Evolutionary conservation across 768 basidiomycete genomes (phyloP).

Genomic region (Boletus huronensis): DNA sequence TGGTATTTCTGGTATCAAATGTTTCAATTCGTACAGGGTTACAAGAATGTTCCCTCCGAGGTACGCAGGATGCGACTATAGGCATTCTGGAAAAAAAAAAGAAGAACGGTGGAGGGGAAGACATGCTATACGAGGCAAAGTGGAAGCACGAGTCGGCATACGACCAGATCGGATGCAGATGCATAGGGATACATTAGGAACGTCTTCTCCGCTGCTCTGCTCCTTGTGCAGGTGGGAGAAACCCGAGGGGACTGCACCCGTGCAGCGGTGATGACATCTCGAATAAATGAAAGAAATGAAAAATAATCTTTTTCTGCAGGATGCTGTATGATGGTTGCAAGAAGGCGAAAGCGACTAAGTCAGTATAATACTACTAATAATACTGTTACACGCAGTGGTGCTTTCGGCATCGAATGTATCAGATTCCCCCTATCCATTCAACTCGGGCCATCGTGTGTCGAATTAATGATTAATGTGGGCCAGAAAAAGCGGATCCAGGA

Average conservation of each 20-base stretch:
- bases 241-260: conserved; percentile 23
- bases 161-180: conserved; percentile 21
- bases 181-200: conserved; percentile 22
- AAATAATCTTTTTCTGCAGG: conserved; percentile 20
- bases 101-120: conserved; percentile 5
- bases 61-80: conserved; percentile 8
- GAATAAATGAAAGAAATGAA: conserved; percentile 18
- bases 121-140: conserved; percentile 12
- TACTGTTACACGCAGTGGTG: conserved; percentile 31
- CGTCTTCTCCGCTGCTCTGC: conserved; percentile 19
- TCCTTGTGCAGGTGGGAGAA: conserved; percentile 18
- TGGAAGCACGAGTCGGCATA: conserved; percentile 17
- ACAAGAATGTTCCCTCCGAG: conserved; percentile 18
- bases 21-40: conserved; percentile 22
- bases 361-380: conserved; percentile 35
- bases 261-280: conserved; percentile 18
- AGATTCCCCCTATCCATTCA: conserved; percentile 20
- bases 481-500: conserved; percentile 28
- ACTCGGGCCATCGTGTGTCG: conserved; percentile 1
- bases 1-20: conserved; percentile 15
- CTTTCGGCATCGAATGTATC: conserved; percentile 20
- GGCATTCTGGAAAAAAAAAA: conserved; percentile 9
- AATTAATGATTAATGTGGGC: conserved; percentile 30
- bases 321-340: conserved; percentile 24
- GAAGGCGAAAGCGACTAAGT: conserved; percentile 31